Evolutionary conservation across 83 land plant genomes (phyloP), one percentile per base, ranked within the genome.

Genomic region (Picea abies): DNA sequence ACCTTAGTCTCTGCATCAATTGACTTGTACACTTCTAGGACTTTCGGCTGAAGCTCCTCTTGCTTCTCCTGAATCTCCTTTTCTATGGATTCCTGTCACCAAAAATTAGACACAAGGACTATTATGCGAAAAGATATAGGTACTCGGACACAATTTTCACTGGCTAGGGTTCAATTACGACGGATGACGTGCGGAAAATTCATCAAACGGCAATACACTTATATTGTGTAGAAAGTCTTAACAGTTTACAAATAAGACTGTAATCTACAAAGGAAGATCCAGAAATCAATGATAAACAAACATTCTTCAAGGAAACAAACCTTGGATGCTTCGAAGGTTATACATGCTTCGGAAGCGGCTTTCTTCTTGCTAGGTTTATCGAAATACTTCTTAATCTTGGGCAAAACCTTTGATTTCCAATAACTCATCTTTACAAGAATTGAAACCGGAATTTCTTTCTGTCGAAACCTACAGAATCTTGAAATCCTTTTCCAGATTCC

Each of bases 321-420:
- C 88, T 89, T 89, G 25, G 89, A 87, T 1, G 80, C 86, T 60
- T 91, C 88, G 56, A 91, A 91, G 60, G 89, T 79, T 76, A 85
- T 89, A 84, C 56, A 68, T 17, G 87, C 90, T 60, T 89, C 91
- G 17, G 85, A 85, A 39, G 91, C 91, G 29, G 86, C 89, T 3
- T 81, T 68, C 79, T 91, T 91, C 29, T 86, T 72, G 58, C 70
- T 76, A 52, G 78, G 60, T 26, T 80, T 88, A 25, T 82, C 92
- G 52, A 91, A 85, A 16, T 82, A 84, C 80, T 85, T 89, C 86
- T 85, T 87, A 82, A 91, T 87, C 83, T 77, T 84, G 16, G 93
- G 93, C 61, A 89, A 84, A 62, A 89, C 93, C 86, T 89, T 91
- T 3, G 85, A 35, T 79, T 91, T 86, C 91, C 91, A 91, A 71